Percentiles rank a stretch among this genome's conserved stretches.
Evolutionary conservation across 2,329 filamentous ascomycete genomes (phyloP).

Genomic region (Anisogramma anomala): DNA sequence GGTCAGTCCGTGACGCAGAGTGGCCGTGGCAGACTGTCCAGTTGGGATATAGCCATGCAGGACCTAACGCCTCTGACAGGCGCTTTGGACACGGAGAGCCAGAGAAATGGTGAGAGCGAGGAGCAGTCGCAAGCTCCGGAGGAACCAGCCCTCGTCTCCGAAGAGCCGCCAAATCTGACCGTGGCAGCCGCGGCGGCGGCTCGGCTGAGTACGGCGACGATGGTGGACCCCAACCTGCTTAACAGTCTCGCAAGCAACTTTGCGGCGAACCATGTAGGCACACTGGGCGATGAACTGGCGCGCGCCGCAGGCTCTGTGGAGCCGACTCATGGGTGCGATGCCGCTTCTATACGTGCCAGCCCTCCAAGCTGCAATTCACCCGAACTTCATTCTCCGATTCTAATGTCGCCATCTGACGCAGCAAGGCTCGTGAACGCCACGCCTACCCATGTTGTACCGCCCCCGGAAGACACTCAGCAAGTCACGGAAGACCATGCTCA

Average conservation of each 20-base stretch:
- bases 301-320: constrained; percentile 4
- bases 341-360: constrained; percentile 1
- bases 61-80: not conserved
- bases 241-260: constrained; percentile 22
- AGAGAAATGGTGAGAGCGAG: constrained; percentile 29
- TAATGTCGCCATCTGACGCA: constrained; percentile 15
- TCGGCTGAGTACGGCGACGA: constrained; percentile 37
- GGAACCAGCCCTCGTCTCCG: constrained; percentile 24
- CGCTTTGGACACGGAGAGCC: constrained; percentile 17
- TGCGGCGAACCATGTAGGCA: constrained; percentile 7
- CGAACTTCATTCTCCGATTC: not conserved
- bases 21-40: not conserved
- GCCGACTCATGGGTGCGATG: constrained; percentile 14
- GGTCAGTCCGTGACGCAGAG: constrained; percentile 20
- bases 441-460: not conserved
- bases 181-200: constrained; percentile 47
- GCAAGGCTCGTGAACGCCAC: constrained; percentile 13
- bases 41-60: not conserved
- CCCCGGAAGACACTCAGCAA: not conserved
- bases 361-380: not conserved
- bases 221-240: constrained; percentile 36
- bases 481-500: not conserved
- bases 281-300: constrained; percentile 7
- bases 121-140: constrained; percentile 39
- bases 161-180: constrained; percentile 39